Conservation (phyloP, 2,329 filamentous ascomycete genomes). For the Sporothrix pseudoabietina region DNA sequence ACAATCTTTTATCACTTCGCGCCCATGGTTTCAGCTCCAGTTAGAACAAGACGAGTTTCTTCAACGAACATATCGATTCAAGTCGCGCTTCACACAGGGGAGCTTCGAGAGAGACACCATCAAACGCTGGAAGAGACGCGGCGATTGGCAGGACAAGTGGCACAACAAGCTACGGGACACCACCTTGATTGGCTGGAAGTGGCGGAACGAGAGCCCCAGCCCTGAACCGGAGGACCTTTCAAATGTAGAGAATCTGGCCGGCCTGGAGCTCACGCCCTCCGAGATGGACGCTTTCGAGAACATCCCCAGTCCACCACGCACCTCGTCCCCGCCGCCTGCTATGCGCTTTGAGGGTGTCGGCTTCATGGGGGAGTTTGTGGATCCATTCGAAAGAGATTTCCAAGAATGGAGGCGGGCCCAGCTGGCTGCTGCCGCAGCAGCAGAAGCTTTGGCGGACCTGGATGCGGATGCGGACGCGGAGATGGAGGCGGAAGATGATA, state of each 20-base stretch:
- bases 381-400: neutral
- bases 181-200: neutral
- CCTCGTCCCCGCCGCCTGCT: neutral
- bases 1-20: neutral
- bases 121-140: neutral
- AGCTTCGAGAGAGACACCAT: neutral
- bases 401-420: neutral
- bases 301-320: neutral
- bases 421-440: neutral
- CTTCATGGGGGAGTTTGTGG: too few species aligned
- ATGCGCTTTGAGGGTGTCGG: neutral
- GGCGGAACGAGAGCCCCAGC: slow-evolving; percentile 10
- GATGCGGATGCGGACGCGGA: neutral
- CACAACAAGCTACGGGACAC: too few species aligned
- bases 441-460: neutral
- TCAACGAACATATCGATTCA: neutral
- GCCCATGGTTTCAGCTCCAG: neutral
- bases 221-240: slow-evolving; percentile 4
- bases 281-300: neutral
- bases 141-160: slow-evolving; percentile 17
- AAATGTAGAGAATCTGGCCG: neutral
- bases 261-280: slow-evolving; percentile 4
- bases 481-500: neutral
- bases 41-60: neutral
- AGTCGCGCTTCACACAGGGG: neutral